Evolutionary conservation across 176 grass and related monocot genomes (phyloP).

Genomic region (sorghum (Sorghum bicolor)): Sorghum_bicolor_NCBIv3 NC_012870.2:17125001-17125500

Average conservation of each 20-base stretch:
- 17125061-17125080: constrained; percentile 47
- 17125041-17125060: constrained; percentile 10
- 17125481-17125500: neutral
- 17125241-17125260: neutral
- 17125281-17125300: too few relatives aligned
- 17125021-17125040: constrained; percentile 16
- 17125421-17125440: constrained; percentile 15
- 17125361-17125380: too few relatives aligned
- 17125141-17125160: neutral
- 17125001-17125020: constrained; percentile 28
- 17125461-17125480: neutral
- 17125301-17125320: neutral
- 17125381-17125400: neutral
- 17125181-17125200: neutral
- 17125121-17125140: constrained; percentile 6
- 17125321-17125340: neutral
- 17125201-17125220: neutral
- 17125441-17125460: neutral
- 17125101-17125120: constrained; percentile 25
- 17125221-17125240: neutral
- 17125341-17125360: neutral
- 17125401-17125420: neutral
- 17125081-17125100: constrained; percentile 34
- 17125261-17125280: neutral
- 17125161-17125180: constrained; percentile 23